A percentile compares a stretch with the other conserved stretches of the same genome.
Evolutionary conservation across 2,329 filamentous ascomycete species (phyloP).

Genomic region (Phoma sp.): DNA sequence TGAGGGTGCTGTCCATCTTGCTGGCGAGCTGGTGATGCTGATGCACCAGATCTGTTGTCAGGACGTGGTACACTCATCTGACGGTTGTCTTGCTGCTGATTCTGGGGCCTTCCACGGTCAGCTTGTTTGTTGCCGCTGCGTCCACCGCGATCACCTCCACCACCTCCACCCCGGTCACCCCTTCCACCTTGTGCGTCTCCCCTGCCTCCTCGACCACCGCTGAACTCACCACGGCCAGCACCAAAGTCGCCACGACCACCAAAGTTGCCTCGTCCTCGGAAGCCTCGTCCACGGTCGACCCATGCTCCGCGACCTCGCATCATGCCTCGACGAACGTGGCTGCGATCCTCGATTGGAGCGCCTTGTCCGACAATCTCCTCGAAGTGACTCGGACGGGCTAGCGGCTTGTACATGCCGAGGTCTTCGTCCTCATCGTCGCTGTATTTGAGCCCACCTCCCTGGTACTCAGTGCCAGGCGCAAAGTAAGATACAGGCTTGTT

Average conservation of each 20-base stretch:
- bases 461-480: slow-evolving; percentile 35
- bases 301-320: slow-evolving; percentile 41
- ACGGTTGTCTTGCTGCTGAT: slow-evolving; percentile 35
- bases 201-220: slow-evolving; percentile 37
- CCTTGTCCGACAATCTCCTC: slow-evolving; percentile 52
- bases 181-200: slow-evolving; percentile 12
- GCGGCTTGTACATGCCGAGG: slow-evolving; percentile 55
- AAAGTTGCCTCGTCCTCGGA: slow-evolving; percentile 40
- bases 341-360: slow-evolving; percentile 46
- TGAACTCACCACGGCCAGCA: slow-evolving; percentile 24
- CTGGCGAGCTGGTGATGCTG: slow-evolving; percentile 37
- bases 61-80: slow-evolving; percentile 21
- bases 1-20: slow-evolving; percentile 23
- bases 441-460: slow-evolving; percentile 50
- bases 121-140: slow-evolving; percentile 36
- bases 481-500: slow-evolving; percentile 26
- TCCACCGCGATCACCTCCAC: slow-evolving; percentile 26
- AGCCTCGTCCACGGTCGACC: slow-evolving; percentile 47
- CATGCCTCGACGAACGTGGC: slow-evolving; percentile 45
- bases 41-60: slow-evolving; percentile 27
- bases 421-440: slow-evolving; percentile 53
- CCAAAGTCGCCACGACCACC: slow-evolving; percentile 25
- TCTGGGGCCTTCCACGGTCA: slow-evolving; percentile 32
- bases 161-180: slow-evolving; percentile 23
- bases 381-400: slow-evolving; percentile 55